These are phyloP conservation scores for Sporothrix pseudoabietina DNA, from an alignment of 2,329 filamentous ascomycete genomes.

Conservation along the genomic window DNA sequence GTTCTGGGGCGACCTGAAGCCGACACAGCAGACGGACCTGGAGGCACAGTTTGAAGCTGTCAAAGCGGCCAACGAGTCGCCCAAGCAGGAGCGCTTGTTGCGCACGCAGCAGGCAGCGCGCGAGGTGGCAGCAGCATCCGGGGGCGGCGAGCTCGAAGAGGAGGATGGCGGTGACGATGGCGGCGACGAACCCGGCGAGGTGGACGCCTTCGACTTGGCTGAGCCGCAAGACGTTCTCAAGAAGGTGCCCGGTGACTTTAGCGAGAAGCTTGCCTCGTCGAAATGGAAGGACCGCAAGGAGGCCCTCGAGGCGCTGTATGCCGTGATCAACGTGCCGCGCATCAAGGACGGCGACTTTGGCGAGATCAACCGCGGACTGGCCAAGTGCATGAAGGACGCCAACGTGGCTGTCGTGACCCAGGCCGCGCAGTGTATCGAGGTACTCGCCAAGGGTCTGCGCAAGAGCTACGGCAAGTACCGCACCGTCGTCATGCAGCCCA, in stretches of 20 bases:
- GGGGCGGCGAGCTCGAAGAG: constrained; percentile 59
- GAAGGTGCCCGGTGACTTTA: constrained; percentile 79
- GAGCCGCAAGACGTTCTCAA: constrained; percentile 85
- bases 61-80: constrained; percentile 71
- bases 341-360: constrained; percentile 91
- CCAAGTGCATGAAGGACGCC: constrained; percentile 98
- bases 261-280: constrained; percentile 79
- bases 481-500: constrained; percentile 76
- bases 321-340: constrained; percentile 76
- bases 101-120: constrained; percentile 85
- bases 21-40: constrained; percentile 90
- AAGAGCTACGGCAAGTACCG: constrained; percentile 80
- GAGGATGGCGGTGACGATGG: constrained; percentile 61
- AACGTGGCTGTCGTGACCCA: constrained; percentile 93
- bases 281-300: constrained; percentile 99
- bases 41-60: constrained; percentile 93
- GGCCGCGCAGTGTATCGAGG: constrained; percentile 89
- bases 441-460: constrained; percentile 81
- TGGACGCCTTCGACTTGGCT: constrained; percentile 79
- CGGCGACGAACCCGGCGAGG: constrained; percentile 66
- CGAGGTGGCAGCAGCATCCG: constrained; percentile 66
- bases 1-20: constrained; percentile 94
- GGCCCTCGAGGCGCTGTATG: constrained; percentile 78
- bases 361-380: constrained; percentile 79
- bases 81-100: constrained; percentile 88